Base-by-base conservation (phyloP, 768 basidiomycete species). In the Epithele typhae region DNA sequence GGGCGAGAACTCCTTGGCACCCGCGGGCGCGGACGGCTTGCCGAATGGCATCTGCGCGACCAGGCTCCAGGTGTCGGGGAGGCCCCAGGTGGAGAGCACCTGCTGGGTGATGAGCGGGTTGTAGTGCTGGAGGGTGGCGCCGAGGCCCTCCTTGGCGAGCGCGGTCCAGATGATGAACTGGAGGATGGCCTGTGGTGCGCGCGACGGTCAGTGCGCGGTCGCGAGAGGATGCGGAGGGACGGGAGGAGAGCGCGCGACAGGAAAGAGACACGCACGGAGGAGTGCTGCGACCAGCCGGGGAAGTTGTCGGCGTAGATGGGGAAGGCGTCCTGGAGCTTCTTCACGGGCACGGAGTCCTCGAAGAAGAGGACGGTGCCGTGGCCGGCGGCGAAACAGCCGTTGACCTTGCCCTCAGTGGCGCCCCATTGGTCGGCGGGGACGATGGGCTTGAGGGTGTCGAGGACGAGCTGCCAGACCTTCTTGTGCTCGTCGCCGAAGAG, bases 291-390 rank as follows among this genome's bases (percentile, higher is more conserved):
- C 55, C 55, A 56, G 25, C 9, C 17, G 25, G 55, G 55, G 55
- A 56, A 56, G 39, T 40, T 40, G 42, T 51, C 55, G 45, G 52
- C 48, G 49, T 53, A 56, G 49, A 56, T 46, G 6, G 55, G 33
- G 44, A 51, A 51, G 32, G 38, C 40, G 38, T 39, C 37, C 52
- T 51, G 49, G 49, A 56, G 55, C 35, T 40, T 38, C 46, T 52
- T 53, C 19, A 56, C 40, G 46, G 34, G 33, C 8, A 23, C 37
- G 46, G 51, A 39, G 49, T 56, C 55, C 52, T 56, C 55, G 52
- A 56, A 56, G 46, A 56, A 56, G 46, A 56, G 55, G 40, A 56
- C 46, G 42, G 52, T 53, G 55, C 55, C 55, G 52, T 53, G 45
- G 46, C 55, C 55, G 46, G 39, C 46, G 39, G 47, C 49, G 47